Evolutionary conservation across 176 grass and related monocot genomes (phyloP), one percentile per base, ranked within the genome.

Genomic region (Carex parvula): DNA sequence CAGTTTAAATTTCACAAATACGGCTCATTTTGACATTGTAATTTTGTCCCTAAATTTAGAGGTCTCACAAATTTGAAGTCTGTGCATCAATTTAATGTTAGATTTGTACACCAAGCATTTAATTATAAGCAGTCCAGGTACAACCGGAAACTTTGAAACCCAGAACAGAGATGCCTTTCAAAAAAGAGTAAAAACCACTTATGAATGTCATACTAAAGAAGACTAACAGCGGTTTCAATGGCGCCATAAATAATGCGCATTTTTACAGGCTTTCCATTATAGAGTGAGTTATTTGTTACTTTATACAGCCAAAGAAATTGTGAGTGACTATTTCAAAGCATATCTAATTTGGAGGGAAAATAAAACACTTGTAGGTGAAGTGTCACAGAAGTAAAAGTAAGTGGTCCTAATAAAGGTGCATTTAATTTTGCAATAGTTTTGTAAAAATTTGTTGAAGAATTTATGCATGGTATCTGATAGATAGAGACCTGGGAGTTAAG

Each of bases 371-470:
- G 60, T 30, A 82, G 46, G 50, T 30, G 46, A 50, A 50, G 46
- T 50, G 44, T 65, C 20, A 68, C 22, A 83, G 41, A 68, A 3
- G 37, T 82, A 82, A 67, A 66, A 46, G 55, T 17, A 65, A 17
- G 41, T 68, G 80, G 80, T 55, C 80, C 61, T 18, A 48, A 54
- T 18, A 26, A 46, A 67, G 41, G 21, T 52, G 39, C 62, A 83
- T 67, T n/a, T 67, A 83, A 83, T 83, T 82, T 82, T 64, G 15
- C 39, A 66, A 50, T 64, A 82, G 67, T 52, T 83, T 67, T 30
- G 21, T 64, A 62, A 42, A 39, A 81, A 15, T 46, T 81, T 62
- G 60, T 83, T 10, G 30, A 83, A 44, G 37, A 17, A 18, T 22
- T 65, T 64, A 76, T 67, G 33, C 63, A 83, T 30, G 46, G 39